phyloP scores from a whole-genome alignment of 2,329 filamentous ascomycete genomes.

The Mariannaea sp. region DNA sequence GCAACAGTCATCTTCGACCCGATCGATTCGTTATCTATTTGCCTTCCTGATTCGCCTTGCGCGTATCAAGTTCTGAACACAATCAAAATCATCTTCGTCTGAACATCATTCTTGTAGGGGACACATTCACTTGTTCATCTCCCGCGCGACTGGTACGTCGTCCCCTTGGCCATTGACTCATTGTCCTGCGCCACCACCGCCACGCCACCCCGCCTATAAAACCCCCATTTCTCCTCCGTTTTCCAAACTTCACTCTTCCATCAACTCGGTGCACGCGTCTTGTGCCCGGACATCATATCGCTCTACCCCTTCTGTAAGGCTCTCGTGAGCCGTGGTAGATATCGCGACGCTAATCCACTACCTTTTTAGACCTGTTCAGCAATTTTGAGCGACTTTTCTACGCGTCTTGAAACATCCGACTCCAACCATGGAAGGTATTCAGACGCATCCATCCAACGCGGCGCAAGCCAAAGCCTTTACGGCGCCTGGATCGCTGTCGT shows the following conservation, averaged over 20 bases:
- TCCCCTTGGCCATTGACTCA: constrained; percentile 32
- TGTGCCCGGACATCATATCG: constrained; percentile 16
- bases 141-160: constrained; percentile 71
- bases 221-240: constrained; percentile 30
- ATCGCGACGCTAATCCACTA: constrained; percentile 35
- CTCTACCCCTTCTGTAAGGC: constrained; percentile 32
- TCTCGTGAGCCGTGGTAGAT: constrained; percentile 10
- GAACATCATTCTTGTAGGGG: constrained; percentile 64
- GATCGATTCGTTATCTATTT: constrained; percentile 6
- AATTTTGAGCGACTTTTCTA: constrained; percentile 27
- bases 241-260: constrained; percentile 31
- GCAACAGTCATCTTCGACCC: constrained; percentile 8
- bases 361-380: constrained; percentile 43
- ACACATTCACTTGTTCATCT: constrained; percentile 99
- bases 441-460: constrained; percentile 89
- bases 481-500: constrained; percentile 88
- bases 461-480: constrained; percentile 96
- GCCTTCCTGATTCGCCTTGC: constrained; percentile 26
- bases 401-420: constrained; percentile 29
- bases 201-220: constrained; percentile 34
- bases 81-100: constrained; percentile 26
- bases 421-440: constrained; percentile 80
- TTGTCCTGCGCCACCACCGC: constrained; percentile 27
- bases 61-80: constrained; percentile 26
- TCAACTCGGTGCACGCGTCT: constrained; percentile 23